Conservation (phyloP, 1,284 basidiomycete genomes). For the Pyrrhoderma lamaoense region DNA sequence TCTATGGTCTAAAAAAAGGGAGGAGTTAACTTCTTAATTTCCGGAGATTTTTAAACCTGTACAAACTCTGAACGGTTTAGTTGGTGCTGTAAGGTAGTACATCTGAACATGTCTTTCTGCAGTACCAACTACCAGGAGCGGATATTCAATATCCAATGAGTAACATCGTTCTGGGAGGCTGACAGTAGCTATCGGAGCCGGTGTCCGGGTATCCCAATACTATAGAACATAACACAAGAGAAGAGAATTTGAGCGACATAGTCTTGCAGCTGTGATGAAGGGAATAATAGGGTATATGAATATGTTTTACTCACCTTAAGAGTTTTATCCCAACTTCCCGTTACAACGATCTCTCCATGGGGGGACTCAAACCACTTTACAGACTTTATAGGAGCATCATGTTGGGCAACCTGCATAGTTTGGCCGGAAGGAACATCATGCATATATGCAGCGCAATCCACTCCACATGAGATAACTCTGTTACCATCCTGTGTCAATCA, state of each 20-base stretch:
- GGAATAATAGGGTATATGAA: too few relatives aligned
- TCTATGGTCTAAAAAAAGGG: not conserved
- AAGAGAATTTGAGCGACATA: not conserved
- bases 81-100: slow-evolving; percentile 80
- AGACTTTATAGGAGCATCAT: slow-evolving; percentile 75
- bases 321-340: slow-evolving; percentile 90
- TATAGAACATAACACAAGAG: slow-evolving; percentile 29
- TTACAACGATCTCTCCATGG: slow-evolving; percentile 64
- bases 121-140: slow-evolving; percentile 90
- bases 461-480: slow-evolving; percentile 77
- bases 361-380: slow-evolving; percentile 71
- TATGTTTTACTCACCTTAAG: slow-evolving; percentile 58
- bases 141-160: slow-evolving; percentile 76
- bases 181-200: slow-evolving; percentile 72
- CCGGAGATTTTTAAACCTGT: not conserved
- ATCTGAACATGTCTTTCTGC: slow-evolving; percentile 89
- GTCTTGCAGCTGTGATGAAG: too few relatives aligned
- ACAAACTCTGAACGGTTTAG: slow-evolving; percentile 63
- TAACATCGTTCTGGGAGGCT: slow-evolving; percentile 87
- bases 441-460: slow-evolving; percentile 78
- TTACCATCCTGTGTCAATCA: slow-evolving; percentile 52
- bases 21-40: not conserved
- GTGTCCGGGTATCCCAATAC: slow-evolving; percentile 87
- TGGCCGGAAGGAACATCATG: slow-evolving; percentile 76
- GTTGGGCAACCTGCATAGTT: slow-evolving; percentile 68